Conservation (phyloP, 768 basidiomycete genomes). For the Collybia sordida region DNA sequence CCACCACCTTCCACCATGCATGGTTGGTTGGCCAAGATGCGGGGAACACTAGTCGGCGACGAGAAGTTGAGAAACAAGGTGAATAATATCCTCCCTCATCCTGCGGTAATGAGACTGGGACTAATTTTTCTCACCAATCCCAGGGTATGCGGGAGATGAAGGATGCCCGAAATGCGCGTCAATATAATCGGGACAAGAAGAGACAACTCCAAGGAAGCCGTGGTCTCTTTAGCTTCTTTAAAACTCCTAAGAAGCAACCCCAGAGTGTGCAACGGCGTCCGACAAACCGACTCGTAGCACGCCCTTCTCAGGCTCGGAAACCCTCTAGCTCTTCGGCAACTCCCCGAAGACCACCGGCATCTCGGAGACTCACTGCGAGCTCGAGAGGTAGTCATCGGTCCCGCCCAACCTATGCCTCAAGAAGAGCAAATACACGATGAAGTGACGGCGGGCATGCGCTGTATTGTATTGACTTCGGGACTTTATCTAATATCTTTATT, state of each 20-base stretch:
- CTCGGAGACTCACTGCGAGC: conserved; percentile 2
- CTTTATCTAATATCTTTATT: background rate
- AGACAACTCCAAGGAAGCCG: conserved; percentile 15
- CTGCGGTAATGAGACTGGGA: conserved; percentile 4
- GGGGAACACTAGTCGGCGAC: conserved; percentile 67
- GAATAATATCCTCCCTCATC: background rate
- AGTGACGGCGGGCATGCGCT: background rate
- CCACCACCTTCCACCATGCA: conserved; percentile 62
- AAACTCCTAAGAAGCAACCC: conserved; percentile 14
- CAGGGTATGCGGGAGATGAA: conserved; percentile 74
- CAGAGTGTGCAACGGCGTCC: conserved; percentile 6
- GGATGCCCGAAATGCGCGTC: conserved; percentile 38
- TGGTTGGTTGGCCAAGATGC: conserved; percentile 79
- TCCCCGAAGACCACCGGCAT: conserved; percentile 7
- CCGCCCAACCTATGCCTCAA: background rate
- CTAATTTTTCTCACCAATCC: background rate
- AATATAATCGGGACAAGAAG: conserved; percentile 19
- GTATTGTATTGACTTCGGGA: background rate
- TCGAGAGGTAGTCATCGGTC: background rate
- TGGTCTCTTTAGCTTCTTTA: conserved; percentile 20
- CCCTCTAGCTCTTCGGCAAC: conserved; percentile 2
- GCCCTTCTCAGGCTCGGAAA: conserved; percentile 11
- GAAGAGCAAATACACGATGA: background rate
- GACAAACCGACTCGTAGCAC: conserved; percentile 7
- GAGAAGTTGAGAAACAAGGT: conserved; percentile 56